Percentiles rank a stretch among this genome's conserved stretches.
phyloP scores from a whole-genome alignment of 495 filamentous ascomycete species.

The Hypoxylon perforatum region DNA sequence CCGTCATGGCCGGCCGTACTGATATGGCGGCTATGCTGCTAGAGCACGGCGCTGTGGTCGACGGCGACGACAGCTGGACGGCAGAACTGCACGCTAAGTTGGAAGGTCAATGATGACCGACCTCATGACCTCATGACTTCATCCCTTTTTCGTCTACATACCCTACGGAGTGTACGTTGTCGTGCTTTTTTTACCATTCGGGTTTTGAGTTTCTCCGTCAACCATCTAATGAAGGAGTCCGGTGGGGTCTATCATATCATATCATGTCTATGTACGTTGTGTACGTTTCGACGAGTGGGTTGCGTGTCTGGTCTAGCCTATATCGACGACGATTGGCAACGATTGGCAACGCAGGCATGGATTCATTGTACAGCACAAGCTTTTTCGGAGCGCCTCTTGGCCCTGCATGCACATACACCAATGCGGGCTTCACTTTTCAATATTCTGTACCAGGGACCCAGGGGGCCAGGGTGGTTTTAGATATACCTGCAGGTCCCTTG shows the following conservation, averaged over 20 bases:
- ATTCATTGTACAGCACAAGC: conserved; percentile 40
- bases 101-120: conserved; percentile 24
- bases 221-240: conserved; percentile 28
- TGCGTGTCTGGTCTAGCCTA: conserved; percentile 14
- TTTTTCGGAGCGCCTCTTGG: conserved; percentile 16
- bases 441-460: conserved; percentile 1
- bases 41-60: conserved; percentile 43
- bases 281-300: background rate
- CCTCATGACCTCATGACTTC: conserved; percentile 1
- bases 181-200: conserved; percentile 14
- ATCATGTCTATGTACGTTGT: background rate
- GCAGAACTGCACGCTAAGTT: conserved; percentile 39
- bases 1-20: conserved; percentile 46
- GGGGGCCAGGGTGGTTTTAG: conserved; percentile 27
- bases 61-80: conserved; percentile 41
- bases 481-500: conserved; percentile 24
- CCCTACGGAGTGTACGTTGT: conserved; percentile 30
- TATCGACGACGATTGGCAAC: conserved; percentile 21
- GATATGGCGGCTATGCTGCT: conserved; percentile 49
- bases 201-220: conserved; percentile 24
- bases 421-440: conserved; percentile 11
- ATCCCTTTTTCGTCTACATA: no score
- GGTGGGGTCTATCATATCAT: conserved; percentile 18
- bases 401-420: conserved; percentile 23
- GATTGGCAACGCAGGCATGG: conserved; percentile 17